Base-by-base conservation (phyloP, 169 alveolate species). In the Haemoproteus tartakovskyi region DNA sequence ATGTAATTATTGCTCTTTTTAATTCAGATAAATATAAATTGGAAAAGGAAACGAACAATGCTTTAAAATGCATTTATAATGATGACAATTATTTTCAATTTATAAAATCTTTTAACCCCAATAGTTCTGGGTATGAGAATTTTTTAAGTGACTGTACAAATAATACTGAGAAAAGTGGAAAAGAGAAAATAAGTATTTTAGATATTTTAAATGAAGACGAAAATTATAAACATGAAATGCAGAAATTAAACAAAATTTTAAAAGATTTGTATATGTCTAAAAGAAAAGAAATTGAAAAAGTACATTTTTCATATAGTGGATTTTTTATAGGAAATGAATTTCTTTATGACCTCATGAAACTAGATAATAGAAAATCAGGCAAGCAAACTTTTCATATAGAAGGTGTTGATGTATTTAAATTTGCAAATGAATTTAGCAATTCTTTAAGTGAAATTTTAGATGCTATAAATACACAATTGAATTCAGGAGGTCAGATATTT, bases 221-320 rank as follows among this genome's bases (percentile, higher is more conserved):
- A 52, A 61, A 54, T 30, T 67, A 41, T 59, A 54, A 30, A 26
- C 12, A 21, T 27, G 74, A 67, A 67, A 67, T 67, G 82, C 74
- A 67, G 21, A 52, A 52, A 21, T 38, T 67, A n/a, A 47, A 67
- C 36, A 67, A 54, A 54, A 54, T 67, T 11, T 67, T 67, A 24
- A 67, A 30, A 41, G 82, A 67, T 18, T 8, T 67, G 21, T 67
- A 67, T 36, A 67, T 67, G 82, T 67, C 82, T 11, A 67, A 67
- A 46, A 67, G 82, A 47, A 67, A 67, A 46, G 82, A 67, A 52
- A 40, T 67, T 16, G 74, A 67, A 67, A 67, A 67, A 26, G 70
- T 67, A 1, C 82, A 67, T 21, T 67, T 67, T 46, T 54, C 82
- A 0, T 67, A 67, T 67, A 67, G 82, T 46, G 82, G 82, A 1